Percentiles rank a stretch among this genome's conserved stretches.
phyloP scores from a whole-genome alignment of 1,284 basidiomycete species.

The Xerocomus amazonicus region DNA sequence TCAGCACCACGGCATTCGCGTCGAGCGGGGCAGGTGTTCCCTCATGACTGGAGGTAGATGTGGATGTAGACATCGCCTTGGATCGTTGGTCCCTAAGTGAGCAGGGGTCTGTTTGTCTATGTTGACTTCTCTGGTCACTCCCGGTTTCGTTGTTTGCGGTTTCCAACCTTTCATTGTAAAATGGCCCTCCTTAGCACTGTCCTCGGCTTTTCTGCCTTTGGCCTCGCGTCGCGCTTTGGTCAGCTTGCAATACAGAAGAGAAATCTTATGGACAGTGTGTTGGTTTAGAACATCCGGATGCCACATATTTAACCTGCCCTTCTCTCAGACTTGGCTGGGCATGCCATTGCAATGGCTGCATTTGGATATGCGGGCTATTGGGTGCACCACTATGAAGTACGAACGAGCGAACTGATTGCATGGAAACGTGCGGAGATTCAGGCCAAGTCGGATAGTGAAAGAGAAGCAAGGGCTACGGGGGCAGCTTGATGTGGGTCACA shows the following conservation, averaged over 20 bases:
- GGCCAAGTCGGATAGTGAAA: constrained; percentile 33
- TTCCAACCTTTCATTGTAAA: constrained; percentile 5
- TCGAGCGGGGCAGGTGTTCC: constrained; percentile 16
- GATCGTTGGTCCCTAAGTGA: background rate
- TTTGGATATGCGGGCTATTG: constrained; percentile 70
- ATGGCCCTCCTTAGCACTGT: constrained; percentile 75
- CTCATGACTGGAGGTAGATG: background rate
- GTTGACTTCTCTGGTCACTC: constrained; percentile 10
- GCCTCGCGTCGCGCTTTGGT: constrained; percentile 72
- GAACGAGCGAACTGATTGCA: constrained; percentile 54
- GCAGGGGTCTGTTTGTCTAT: constrained; percentile 26
- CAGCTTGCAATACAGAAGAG: constrained; percentile 78
- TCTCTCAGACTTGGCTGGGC: constrained; percentile 56
- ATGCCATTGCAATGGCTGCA: constrained; percentile 58
- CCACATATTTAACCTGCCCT: background rate
- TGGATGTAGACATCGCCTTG: constrained; percentile 15
- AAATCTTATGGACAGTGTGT: constrained; percentile 66
- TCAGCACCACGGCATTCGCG: constrained; percentile 18
- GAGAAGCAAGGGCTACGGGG: constrained; percentile 17
- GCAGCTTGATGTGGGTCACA: constrained; percentile 15
- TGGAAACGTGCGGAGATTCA: constrained; percentile 58
- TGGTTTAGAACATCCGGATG: background rate
- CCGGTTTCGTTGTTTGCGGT: constrained; percentile 13
- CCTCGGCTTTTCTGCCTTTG: constrained; percentile 75
- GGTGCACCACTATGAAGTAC: constrained; percentile 61